A percentile compares a stretch with the other conserved stretches of the same genome.
Evolutionary conservation across 2,329 filamentous ascomycete species (phyloP).

Genomic region (Aureobasidium pullulans): DNA sequence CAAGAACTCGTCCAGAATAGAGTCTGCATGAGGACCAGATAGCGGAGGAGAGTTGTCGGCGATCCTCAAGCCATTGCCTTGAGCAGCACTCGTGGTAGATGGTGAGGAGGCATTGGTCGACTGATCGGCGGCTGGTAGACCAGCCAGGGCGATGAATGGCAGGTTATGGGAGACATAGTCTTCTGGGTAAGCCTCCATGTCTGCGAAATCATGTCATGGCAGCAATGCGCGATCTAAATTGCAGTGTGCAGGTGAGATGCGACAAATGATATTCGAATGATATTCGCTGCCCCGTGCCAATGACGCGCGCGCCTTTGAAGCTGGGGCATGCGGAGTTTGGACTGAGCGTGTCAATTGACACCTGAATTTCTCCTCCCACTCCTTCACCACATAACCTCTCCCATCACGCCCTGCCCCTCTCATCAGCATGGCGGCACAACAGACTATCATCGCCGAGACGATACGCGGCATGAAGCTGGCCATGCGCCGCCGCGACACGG

Average conservation of each 20-base stretch:
- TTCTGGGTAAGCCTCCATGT: conserved; percentile 71
- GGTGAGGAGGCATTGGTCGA: not conserved
- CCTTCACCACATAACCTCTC: not conserved
- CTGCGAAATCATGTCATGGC: not conserved
- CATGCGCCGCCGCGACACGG: conserved; percentile 57
- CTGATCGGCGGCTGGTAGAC: conserved; percentile 40
- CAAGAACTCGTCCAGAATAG: conserved; percentile 59
- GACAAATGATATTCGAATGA: too few relatives aligned
- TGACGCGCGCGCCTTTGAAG: not conserved
- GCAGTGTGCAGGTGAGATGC: not conserved
- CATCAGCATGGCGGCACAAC: conserved; percentile 48
- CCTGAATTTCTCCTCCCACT: not conserved
- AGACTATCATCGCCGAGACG: conserved; percentile 54
- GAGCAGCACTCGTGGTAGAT: not conserved
- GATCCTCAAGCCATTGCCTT: conserved; percentile 52
- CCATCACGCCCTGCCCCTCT: not conserved
- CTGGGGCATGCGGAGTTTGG: not conserved
- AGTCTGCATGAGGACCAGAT: conserved; percentile 56
- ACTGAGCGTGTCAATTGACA: not conserved
- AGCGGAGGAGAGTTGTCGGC: conserved; percentile 64
- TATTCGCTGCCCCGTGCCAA: not conserved
- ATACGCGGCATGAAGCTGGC: conserved; percentile 62
- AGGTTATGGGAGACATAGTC: conserved; percentile 83
- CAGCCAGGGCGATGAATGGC: conserved; percentile 75
- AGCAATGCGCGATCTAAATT: not conserved